A percentile compares a stretch with the other conserved stretches of the same genome.
Conservation (phyloP, 768 basidiomycete species). For the Polyporus arcularius region DNA sequence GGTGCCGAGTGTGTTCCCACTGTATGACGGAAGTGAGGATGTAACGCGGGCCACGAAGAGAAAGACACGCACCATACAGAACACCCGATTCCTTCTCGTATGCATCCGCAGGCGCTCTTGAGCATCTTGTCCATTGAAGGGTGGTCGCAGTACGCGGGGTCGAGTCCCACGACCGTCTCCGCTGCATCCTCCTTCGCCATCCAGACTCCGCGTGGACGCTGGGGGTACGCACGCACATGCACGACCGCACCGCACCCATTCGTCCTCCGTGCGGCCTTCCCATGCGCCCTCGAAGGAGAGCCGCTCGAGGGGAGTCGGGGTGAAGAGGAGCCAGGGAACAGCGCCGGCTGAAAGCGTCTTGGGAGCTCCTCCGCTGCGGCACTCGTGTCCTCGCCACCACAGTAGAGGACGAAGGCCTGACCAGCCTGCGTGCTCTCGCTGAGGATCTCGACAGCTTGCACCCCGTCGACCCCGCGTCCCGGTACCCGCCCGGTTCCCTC, state of each 20-base stretch:
- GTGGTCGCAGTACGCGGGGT: conserved; percentile 59
- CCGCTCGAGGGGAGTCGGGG: conserved; percentile 13
- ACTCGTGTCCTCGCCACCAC: conserved; percentile 19
- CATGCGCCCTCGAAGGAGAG: conserved; percentile 14
- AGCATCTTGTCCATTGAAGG: conserved; percentile 49
- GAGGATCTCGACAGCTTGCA: conserved; percentile 21
- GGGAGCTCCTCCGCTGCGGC: conserved; percentile 15
- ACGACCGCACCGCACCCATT: conserved; percentile 69
- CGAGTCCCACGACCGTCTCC: conserved; percentile 55
- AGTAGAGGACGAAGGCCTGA: conserved; percentile 19
- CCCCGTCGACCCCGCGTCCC: conserved; percentile 9
- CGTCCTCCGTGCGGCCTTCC: conserved; percentile 31
- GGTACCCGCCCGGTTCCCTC: conserved; percentile 5
- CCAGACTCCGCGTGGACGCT: conserved; percentile 57
- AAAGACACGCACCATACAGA: conserved; percentile 47
- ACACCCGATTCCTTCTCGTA: conserved; percentile 70
- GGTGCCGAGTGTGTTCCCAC: conserved; percentile 66
- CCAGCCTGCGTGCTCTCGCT: conserved; percentile 18
- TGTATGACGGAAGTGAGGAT: conserved; percentile 25
- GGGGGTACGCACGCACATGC: conserved; percentile 55
- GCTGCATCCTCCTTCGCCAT: conserved; percentile 55
- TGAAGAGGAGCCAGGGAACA: conserved; percentile 38
- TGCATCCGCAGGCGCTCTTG: conserved; percentile 62
- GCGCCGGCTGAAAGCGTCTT: conserved; percentile 35
- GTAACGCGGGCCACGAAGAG: neutral